phyloP scores from a whole-genome alignment of 75 land plant genomes.

The Pinus tabuliformis region DNA sequence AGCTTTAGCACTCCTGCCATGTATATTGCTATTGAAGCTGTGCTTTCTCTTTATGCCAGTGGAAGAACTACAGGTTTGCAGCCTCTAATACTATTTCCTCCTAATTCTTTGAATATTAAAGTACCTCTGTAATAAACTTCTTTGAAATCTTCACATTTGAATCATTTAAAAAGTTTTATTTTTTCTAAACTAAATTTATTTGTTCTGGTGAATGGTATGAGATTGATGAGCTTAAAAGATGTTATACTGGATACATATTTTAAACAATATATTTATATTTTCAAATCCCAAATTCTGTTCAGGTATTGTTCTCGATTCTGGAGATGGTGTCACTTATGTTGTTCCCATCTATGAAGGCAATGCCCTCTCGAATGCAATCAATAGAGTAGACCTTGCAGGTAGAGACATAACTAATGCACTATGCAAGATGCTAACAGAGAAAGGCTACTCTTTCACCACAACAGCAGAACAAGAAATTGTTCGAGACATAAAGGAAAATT shows the following conservation, averaged over 20 bases:
- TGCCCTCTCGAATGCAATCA: constrained; percentile 47
- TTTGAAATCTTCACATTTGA: not conserved
- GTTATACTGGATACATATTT: too few species aligned
- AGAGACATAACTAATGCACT: constrained; percentile 48
- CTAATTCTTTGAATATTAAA: not conserved
- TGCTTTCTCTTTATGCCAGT: constrained; percentile 79
- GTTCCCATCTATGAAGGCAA: constrained; percentile 58
- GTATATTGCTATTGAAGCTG: constrained; percentile 84
- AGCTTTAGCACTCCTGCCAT: constrained; percentile 62
- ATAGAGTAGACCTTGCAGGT: constrained; percentile 51
- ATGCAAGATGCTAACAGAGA: constrained; percentile 54
- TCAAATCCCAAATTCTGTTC: not conserved
- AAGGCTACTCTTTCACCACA: constrained; percentile 54
- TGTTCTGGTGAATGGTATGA: too few species aligned
- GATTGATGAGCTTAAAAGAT: too few species aligned
- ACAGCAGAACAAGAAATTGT: constrained; percentile 53
- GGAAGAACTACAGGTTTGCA: constrained; percentile 77
- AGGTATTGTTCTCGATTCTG: constrained; percentile 45
- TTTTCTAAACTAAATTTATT: too few species aligned
- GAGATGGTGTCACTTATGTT: constrained; percentile 62
- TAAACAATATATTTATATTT: not conserved
- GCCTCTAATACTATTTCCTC: not conserved
- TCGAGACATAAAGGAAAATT: constrained; percentile 48
- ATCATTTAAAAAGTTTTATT: too few species aligned
- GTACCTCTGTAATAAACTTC: not conserved